Conservation (phyloP, 768 basidiomycete species). For the Amanita inopinata region DNA sequence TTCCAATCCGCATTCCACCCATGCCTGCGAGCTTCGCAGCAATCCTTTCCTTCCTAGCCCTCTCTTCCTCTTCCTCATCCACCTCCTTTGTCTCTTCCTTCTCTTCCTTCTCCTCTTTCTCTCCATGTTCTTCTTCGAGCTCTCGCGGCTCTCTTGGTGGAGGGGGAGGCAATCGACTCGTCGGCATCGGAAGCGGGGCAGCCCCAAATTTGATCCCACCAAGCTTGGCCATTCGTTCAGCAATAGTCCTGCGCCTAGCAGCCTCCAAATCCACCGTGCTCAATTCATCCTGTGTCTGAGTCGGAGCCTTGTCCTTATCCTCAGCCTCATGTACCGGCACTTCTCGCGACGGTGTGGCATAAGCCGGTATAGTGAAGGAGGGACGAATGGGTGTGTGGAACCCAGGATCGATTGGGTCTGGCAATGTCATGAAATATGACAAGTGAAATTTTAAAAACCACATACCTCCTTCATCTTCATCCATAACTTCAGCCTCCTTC, state of each 20-base stretch:
- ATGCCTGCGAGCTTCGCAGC: slow-evolving; percentile 42
- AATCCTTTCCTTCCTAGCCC: slow-evolving; percentile 44
- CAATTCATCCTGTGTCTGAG: neutral
- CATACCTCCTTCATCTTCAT: slow-evolving; percentile 58
- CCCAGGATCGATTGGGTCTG: slow-evolving; percentile 63
- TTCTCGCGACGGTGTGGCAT: neutral
- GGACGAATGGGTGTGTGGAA: slow-evolving; percentile 44
- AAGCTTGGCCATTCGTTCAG: slow-evolving; percentile 91
- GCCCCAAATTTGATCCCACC: slow-evolving; percentile 80
- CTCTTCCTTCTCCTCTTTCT: slow-evolving; percentile 16
- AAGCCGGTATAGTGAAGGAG: slow-evolving; percentile 3
- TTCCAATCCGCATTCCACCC: slow-evolving; percentile 51
- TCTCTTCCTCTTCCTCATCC: slow-evolving; percentile 56
- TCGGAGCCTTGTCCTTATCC: slow-evolving; percentile 21
- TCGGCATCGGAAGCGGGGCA: slow-evolving; percentile 37
- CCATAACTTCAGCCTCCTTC: slow-evolving; percentile 34
- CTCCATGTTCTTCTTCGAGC: slow-evolving; percentile 15
- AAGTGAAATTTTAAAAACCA: slow-evolving; percentile 7
- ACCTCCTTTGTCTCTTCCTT: slow-evolving; percentile 14
- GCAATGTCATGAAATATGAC: neutral
- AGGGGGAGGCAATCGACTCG: slow-evolving; percentile 26
- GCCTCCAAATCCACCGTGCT: slow-evolving; percentile 37
- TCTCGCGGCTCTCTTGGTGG: neutral
- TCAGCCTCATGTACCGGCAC: slow-evolving; percentile 12
- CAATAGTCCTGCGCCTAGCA: slow-evolving; percentile 59